phyloP scores from a whole-genome alignment of 495 filamentous ascomycete species.

The Hypoxylon fuscum region DNA sequence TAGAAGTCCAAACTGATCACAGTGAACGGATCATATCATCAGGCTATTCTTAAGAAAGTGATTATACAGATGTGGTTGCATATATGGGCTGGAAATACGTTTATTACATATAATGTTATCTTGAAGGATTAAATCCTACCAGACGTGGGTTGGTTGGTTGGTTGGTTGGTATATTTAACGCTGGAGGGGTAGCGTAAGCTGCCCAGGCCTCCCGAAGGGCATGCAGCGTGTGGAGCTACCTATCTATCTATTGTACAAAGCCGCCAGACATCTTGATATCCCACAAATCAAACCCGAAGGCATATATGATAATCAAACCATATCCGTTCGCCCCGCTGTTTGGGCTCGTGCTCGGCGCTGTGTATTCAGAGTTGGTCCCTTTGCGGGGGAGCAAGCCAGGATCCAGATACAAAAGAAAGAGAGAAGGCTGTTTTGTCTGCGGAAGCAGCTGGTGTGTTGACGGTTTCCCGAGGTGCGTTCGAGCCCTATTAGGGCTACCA shows the following conservation, averaged over 20 bases:
- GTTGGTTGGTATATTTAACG: too few relatives aligned
- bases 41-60: neutral
- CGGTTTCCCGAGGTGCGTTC: neutral
- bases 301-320: neutral
- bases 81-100: too few relatives aligned
- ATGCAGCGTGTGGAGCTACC: neutral
- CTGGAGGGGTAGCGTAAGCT: too few relatives aligned
- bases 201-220: neutral
- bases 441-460: neutral
- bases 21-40: neutral
- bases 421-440: neutral
- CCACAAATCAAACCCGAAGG: too few relatives aligned
- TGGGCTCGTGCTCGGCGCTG: neutral
- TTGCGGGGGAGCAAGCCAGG: neutral
- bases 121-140: neutral
- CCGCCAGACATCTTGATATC: neutral
- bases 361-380: neutral
- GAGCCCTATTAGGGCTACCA: neutral
- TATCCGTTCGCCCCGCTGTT: neutral
- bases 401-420: neutral
- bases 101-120: neutral
- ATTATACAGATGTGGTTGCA: neutral
- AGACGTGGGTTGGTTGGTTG: neutral
- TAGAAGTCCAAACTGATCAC: neutral
- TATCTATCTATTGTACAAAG: neutral